Base-by-base conservation (phyloP, 129 eudicot species). In the Deinandra increscens region DNA sequence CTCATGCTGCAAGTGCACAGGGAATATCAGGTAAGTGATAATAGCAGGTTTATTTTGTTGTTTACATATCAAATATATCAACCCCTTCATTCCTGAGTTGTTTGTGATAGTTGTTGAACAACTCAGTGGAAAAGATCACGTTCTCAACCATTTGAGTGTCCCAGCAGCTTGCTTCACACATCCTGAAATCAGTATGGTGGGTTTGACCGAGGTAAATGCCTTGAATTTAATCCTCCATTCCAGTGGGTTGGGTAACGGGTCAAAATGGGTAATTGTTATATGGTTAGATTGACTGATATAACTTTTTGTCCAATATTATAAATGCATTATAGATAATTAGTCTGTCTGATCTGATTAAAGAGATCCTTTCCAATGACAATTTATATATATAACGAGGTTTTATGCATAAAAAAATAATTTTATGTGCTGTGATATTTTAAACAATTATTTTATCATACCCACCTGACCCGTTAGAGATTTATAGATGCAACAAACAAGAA, bases 1-100 rank as follows among this genome's bases (percentile, higher is more conserved):
- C 99, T 70, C 99, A 93, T 74, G 99, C 99, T 19, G 97, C 97
- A 72, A 93, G 99, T 82, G 99, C 99, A 34, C 99, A 93, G 49
- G 99, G 99, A 85, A 93, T 93, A 39, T 93, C 99, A 67, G 99
- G 99, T 84, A 74, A 42, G 4, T 45, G 39, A 12, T 53, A 37
- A n/a, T 55, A 51, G 31, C 58, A 43, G 53, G 38, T 38, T 37
- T 78, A 13, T 37, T 60, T 65, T 53, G 5, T 38, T 19, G 7
- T 37, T 22, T 19, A 60, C 33, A 18, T 66, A n/a, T 60, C 37
- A 19, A n/a, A 26, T 68, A 44, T 60, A 46, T 9, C 19, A 22
- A 75, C 19, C 20, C 4, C 4, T 37, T 44, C 14, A 4, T 5
- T 38, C 17, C 51, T 73, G 12, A 17, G 56, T 59, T 48, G 54